Evolutionary conservation across 768 basidiomycete species (phyloP).

Genomic region (Suillus fuscotomentosus): DNA sequence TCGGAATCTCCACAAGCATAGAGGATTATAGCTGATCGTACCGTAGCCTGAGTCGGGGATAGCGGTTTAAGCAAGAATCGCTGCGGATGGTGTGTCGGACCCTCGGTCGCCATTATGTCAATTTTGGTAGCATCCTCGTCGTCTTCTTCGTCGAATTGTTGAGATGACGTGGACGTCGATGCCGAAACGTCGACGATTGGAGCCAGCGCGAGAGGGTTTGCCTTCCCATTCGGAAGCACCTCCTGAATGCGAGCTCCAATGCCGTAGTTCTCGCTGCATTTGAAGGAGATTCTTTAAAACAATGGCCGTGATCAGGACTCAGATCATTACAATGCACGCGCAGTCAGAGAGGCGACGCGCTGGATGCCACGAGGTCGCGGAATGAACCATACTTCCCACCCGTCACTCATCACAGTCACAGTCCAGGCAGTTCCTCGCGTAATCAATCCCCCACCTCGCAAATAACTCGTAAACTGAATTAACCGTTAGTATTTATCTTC

Average conservation of each 20-base stretch:
- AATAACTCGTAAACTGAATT: conserved; percentile 1
- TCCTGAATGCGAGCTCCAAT: not conserved
- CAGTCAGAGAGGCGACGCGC: not conserved
- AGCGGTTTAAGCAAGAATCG: not conserved
- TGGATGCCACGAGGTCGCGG: not conserved
- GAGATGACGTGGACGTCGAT: not conserved
- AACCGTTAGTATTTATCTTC: conserved; percentile 4
- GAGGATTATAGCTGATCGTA: not conserved
- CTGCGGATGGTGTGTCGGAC: not conserved
- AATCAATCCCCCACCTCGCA: not conserved
- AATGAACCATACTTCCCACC: not conserved
- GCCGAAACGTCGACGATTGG: not conserved
- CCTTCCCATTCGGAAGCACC: not conserved
- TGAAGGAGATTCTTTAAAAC: not conserved
- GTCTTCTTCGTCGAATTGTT: not conserved
- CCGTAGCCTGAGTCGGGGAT: not conserved
- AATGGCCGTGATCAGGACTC: not conserved
- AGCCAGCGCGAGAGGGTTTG: not conserved
- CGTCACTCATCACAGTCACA: not conserved
- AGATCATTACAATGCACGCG: not conserved
- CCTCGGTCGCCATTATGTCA: not conserved
- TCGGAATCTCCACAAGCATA: not conserved
- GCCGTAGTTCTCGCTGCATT: not conserved
- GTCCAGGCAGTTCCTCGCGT: not conserved
- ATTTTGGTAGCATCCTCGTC: not conserved